Base-by-base conservation (phyloP, 1,139 yeast species). In the Saccharomyces hybrid region DNA sequence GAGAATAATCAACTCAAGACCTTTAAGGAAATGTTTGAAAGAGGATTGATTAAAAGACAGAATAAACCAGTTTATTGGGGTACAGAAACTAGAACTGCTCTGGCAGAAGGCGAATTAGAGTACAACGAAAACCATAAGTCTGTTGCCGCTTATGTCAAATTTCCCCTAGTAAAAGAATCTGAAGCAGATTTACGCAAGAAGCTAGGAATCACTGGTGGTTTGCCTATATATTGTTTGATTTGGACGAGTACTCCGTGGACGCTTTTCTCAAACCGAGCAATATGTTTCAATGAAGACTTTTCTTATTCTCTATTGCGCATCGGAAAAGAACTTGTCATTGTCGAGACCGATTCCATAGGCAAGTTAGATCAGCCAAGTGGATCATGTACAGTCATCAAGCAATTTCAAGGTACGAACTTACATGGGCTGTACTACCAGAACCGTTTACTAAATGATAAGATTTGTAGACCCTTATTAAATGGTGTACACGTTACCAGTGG, bases 161-260 rank as follows among this genome's bases (percentile, higher is more conserved):
- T 88, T 63, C 91, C 93, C 2, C 60, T 83, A 4, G 56, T 71
- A 1, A 56, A 53, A 1, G 61, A 61, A 7, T 61, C 73, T 1
- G 53, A 16, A 19, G 1, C 3, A 4, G 26, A 21, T 24, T 53
- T 9, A 29, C 32, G 6, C 53, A 53, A n/a, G 46, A 34, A 38
- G 52, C 57, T 8, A 58, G 53, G 27, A 54, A 55, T 24, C 24
- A 46, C 29, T 32, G 32, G 31, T 24, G 34, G 48, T n/a, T 41
- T 19, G 8, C 55, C 56, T 5, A 53, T 64, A 3, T 51, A 56
- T 19, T 56, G 58, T 65, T 72, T 86, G 58, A 88, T 93, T 55
- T 93, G 99, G 99, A 93, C 99, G 0, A 90, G 97, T 1, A 93
- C 99, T 1, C 98, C 99, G 0, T 93, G 99, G 99, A 95, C 99